Evolutionary conservation across 208 protist species (phyloP), one percentile per base, ranked within the genome.

Genomic region (Acanthamoeba triangularis): DNA sequence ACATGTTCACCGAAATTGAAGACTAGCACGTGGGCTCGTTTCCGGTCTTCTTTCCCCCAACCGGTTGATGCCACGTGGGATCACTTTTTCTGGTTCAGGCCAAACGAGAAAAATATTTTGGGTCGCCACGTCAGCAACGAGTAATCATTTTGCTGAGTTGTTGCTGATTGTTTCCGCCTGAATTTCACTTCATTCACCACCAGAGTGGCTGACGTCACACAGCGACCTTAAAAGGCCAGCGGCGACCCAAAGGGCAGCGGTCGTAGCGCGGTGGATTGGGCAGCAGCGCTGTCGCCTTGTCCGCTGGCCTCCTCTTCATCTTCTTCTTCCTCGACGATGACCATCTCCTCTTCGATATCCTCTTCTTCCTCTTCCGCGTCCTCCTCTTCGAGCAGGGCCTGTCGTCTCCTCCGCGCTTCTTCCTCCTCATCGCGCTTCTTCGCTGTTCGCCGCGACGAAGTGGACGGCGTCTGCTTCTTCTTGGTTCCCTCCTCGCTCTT

Each of bases 381-480:
- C 25, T 65, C 59, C 25, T 65, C 59, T 65, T 65, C 59, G 59
- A 65, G 59, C 59, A 65, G 59, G 59, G 59, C 59, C 11, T 65
- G 59, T 30, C 59, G 59, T 65, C 59, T 65, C 59, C 59, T 65
- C 59, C 59, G 18, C 59, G 35, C 35, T 44, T 37, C 33, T 14
- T 78, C 33, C 69, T 78, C 33, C 33, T 78, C 69, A n/a, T 78
- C 69, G 14, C 35, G 69, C 69, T 44, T 78, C 35, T 78, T 78
- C 33, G n/a, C 28, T 23, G 61, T 35, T 78, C 69, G 69, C 20
- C 69, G 35, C 69, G 69, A 35, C 25, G 69, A 18, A 2, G 69
- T 13, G 23, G 59, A 30, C 6, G 59, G 13, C 25, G 59, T 65
- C 59, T 65, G 69, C 35, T 44, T 44, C 69, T 78, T 78, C 69